Evolutionary conservation across 331 rosid species (phyloP), one percentile per base, ranked within the genome.

Genomic region (Phaseolus coccineus): DNA sequence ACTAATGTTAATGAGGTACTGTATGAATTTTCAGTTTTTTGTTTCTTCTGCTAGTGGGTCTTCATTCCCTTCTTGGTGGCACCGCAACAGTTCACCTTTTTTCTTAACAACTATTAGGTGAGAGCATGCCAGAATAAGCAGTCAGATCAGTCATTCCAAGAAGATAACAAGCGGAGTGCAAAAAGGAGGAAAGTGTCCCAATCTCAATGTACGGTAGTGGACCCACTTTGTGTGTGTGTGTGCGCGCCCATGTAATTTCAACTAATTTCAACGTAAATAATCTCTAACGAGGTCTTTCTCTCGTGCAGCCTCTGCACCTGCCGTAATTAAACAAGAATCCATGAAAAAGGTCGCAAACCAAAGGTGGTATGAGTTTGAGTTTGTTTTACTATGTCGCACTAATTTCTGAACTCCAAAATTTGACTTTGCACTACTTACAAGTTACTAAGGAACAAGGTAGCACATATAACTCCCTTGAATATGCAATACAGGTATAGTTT

Each of bases 311-410:
- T 68, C 85, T 77, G 88, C 63, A 76, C 84, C 85, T 73, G 80
- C 85, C 76, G 83, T 82, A 8, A 44, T 28, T 79, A 76, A 89
- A 84, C 81, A 74, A 62, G 74, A 59, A 71, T 73, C 86, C 25
- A 72, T 73, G 3, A 84, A 19, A 78, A 88, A 77, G 63, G 80
- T 61, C 78, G 87, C 82, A 64, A 81, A 55, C 64, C 85, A 74
- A 77, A 91, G 97, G 98, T 93, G 97, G 98, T 93, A 81, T 81
- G 82, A 53, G 9, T 69, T 81, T 76, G 44, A 79, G 58, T 74
- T 40, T 70, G 51, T 53, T 79, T 19, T 84, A 48, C 70, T 85
- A 61, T 55, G 28, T 77, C 67, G 33, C 48, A 74, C 22, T 55
- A 46, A 39, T 69, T 44, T 51, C 56, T 15, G 56, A 78, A 50